Evolutionary conservation across 371 early-diverging fungal genomes (phyloP).

Genomic region (Basidiobolus meristosporus): DNA sequence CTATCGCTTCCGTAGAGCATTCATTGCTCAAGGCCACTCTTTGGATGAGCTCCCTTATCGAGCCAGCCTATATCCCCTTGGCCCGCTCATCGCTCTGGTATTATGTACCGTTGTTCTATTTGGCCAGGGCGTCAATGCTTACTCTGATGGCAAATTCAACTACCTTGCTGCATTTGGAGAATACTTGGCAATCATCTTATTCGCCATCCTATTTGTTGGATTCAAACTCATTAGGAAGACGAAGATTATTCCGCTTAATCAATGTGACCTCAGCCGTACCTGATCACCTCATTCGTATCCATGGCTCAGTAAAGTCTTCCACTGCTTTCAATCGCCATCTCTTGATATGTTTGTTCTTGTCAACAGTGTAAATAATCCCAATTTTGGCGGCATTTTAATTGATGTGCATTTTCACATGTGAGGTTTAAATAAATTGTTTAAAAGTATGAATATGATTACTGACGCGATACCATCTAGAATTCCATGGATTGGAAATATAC

Average conservation of each 20-base stretch:
- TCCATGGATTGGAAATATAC: no score
- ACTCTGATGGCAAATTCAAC: conserved; percentile 8
- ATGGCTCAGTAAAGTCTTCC: no score
- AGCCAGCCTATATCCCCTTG: conserved; percentile 48
- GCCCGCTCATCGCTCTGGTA: conserved; percentile 40
- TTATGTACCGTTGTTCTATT: conserved; percentile 36
- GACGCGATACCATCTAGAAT: no score
- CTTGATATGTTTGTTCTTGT: no score
- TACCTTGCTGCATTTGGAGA: conserved; percentile 2
- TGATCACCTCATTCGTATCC: no score
- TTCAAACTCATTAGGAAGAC: conserved; percentile 23
- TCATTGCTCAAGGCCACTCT: conserved; percentile 34
- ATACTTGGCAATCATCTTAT: conserved; percentile 29
- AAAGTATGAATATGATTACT: no score
- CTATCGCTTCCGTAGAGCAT: conserved; percentile 70
- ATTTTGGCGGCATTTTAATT: no score
- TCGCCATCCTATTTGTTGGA: conserved; percentile 21
- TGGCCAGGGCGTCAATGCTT: conserved; percentile 27
- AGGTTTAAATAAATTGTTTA: no score
- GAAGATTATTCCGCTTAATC: conserved; percentile 26
- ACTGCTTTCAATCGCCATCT: no score
- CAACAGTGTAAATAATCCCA: no score
- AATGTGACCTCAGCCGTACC: conserved; percentile 18
- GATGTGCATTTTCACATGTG: no score
- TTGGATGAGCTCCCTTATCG: conserved; percentile 46